Base-by-base conservation (phyloP, 345 rosid species). In the Kernera saxatilis region DNA sequence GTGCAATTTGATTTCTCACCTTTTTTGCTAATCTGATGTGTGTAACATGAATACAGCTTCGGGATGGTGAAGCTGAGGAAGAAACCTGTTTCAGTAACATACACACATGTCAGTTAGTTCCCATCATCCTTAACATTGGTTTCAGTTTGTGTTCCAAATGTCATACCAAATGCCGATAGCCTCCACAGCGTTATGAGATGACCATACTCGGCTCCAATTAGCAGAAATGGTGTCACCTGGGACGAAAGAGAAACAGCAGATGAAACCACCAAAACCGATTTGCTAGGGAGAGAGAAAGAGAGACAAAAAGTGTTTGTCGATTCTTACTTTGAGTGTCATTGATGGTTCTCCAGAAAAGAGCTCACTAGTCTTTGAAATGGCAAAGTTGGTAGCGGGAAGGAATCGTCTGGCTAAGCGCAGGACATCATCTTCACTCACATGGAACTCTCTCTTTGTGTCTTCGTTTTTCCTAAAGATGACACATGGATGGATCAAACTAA, bases 331-430 rank as follows among this genome's bases (percentile, higher is more conserved):
- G 66, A 93, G 93, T 65, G 98, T 93, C 90, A 78, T 89, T 40
- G 88, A 84, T 52, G 98, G 97, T 72, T 93, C 96, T 52, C 97
- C 98, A 1, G 97, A 91, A 84, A 93, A 93, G 19, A 93, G 83
- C 77, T 81, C 82, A 65, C 82, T 81, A 11, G 79, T 79, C 86
- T 74, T 86, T 6, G 82, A 84, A 78, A 89, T 91, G 14, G 79
- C 84, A 62, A 93, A 85, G 87, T 93, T 93, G 26, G 86, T 53
- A 3, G 87, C 86, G 2, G 97, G 98, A 70, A 91, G 98, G 27
- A 87, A 59, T 49, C 82, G 58, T 75, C 85, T 85, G 32, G 91
- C 83, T 19, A 83, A 66, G 72, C 85, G 71, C 71, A 89, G 58
- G 46, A 93, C 80, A 76, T 93, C 93, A 25, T 83, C 91, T 71